A percentile compares a stretch with the other conserved stretches of the same genome.
These are phyloP conservation scores for Globisporangium alternatum DNA, from an alignment of 352 stramenopile genomes.

Conservation along the genomic window DNA sequence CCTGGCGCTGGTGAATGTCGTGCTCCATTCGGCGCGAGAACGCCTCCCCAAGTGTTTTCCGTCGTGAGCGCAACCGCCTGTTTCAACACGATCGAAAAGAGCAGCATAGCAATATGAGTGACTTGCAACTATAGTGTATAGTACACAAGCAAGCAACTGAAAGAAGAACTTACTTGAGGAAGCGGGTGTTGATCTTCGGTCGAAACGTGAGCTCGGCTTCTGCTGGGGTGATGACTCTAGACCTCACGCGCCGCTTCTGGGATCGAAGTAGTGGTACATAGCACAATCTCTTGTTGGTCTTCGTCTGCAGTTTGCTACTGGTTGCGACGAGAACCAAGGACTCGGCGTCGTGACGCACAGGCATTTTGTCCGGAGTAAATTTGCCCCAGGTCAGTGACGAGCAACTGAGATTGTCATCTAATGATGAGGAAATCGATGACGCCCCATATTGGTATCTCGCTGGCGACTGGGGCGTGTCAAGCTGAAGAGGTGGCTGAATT, in stretches of 20 bases:
- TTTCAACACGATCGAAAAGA: background rate
- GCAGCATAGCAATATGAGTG: background rate
- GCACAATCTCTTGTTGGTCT: slow-evolving; percentile 2
- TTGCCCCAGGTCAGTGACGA: slow-evolving; percentile 36
- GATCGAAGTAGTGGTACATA: slow-evolving; percentile 20
- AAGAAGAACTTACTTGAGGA: slow-evolving; percentile 5
- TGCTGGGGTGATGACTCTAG: slow-evolving; percentile 21
- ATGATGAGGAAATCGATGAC: background rate
- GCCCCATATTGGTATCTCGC: background rate
- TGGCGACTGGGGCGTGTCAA: background rate
- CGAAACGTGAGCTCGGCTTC: slow-evolving; percentile 44
- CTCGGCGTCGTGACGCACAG: slow-evolving; percentile 14
- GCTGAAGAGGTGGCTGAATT: background rate
- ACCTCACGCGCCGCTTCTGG: slow-evolving; percentile 15
- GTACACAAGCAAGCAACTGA: background rate
- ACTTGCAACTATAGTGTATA: background rate
- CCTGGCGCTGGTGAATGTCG: slow-evolving; percentile 38
- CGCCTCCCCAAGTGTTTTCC: slow-evolving; percentile 9
- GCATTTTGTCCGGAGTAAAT: slow-evolving; percentile 55
- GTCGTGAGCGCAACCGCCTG: slow-evolving; percentile 2
- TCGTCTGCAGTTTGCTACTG: background rate
- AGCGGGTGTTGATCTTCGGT: slow-evolving; percentile 49
- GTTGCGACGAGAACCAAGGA: slow-evolving; percentile 2
- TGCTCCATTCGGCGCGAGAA: slow-evolving; percentile 41
- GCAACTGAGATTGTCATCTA: slow-evolving; percentile 3